These are phyloP conservation scores for Oryza longistaminata DNA, from an alignment of 176 grass and related monocot genomes.

Conservation along the genomic window DNA sequence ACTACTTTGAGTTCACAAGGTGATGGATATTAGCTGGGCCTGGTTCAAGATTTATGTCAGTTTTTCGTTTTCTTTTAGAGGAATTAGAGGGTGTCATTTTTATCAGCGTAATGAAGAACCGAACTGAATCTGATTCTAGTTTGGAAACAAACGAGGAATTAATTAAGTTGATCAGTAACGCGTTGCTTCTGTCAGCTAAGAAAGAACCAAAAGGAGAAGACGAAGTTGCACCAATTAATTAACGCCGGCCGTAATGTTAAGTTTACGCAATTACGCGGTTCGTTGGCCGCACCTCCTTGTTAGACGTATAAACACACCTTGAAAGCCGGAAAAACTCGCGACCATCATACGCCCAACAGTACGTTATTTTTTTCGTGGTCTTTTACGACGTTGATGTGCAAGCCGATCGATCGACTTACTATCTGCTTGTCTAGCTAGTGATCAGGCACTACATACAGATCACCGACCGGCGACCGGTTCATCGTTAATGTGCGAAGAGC, in stretches of 20 bases:
- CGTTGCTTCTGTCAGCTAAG: background rate
- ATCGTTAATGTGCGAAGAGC: background rate
- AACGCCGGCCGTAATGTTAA: background rate
- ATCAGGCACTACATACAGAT: background rate
- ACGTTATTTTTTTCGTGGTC: background rate
- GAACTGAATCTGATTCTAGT: background rate
- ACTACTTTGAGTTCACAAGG: background rate
- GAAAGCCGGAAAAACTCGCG: slow-evolving; percentile 9
- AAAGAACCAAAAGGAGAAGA: background rate
- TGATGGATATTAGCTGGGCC: background rate
- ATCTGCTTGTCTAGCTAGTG: background rate
- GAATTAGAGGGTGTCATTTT: background rate
- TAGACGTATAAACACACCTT: background rate
- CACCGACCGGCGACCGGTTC: background rate
- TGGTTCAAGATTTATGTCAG: background rate
- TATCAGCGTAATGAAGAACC: background rate
- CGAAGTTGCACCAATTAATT: background rate
- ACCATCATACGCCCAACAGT: background rate
- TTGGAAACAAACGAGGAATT: background rate
- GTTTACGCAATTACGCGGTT: background rate
- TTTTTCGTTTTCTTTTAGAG: background rate
- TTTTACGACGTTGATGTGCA: slow-evolving; percentile 24
- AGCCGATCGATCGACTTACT: slow-evolving; percentile 12
- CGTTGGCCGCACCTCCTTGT: slow-evolving; percentile 25
- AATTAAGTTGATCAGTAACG: background rate